Conservation (phyloP, 345 rosid species). For the Firmiana major region DNA sequence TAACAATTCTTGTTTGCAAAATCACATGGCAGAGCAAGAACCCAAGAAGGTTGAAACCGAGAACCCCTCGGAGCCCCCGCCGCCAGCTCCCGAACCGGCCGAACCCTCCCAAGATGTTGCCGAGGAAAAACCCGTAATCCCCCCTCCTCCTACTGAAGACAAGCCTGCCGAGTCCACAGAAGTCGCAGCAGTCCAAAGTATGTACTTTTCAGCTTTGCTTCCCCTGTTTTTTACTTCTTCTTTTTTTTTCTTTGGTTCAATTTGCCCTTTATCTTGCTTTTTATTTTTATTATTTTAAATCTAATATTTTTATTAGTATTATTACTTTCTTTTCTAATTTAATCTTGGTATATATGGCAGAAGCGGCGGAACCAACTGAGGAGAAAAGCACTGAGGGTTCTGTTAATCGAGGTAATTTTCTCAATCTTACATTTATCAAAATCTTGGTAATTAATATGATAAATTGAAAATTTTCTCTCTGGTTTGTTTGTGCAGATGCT, state of each 20-base stretch:
- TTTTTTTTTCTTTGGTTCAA: not conserved
- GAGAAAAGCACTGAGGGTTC: slow-evolving; percentile 43
- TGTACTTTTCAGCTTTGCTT: not conserved
- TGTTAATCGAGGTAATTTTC: slow-evolving; percentile 46
- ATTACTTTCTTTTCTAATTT: not conserved
- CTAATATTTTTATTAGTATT: not conserved
- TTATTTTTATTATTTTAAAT: not conserved
- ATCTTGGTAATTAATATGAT: not conserved
- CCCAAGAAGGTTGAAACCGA: slow-evolving; percentile 38
- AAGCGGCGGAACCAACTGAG: slow-evolving; percentile 34
- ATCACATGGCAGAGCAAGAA: slow-evolving; percentile 45
- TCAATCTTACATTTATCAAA: not conserved
- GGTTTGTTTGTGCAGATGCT: slow-evolving; percentile 40
- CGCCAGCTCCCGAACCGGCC: not conserved
- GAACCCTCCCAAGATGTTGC: not conserved
- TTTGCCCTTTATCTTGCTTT: not conserved
- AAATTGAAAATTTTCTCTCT: not conserved
- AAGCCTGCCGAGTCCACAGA: slow-evolving; percentile 13
- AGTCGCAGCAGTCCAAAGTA: slow-evolving; percentile 36
- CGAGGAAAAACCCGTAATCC: not conserved
- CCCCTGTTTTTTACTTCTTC: not conserved
- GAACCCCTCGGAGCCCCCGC: not conserved
- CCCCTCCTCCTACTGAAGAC: not conserved
- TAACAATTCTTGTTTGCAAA: not conserved
- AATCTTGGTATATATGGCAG: slow-evolving; percentile 24